phyloP scores from a whole-genome alignment of 148 eudicot genomes.

The Pharnaceum exiguum region DNA sequence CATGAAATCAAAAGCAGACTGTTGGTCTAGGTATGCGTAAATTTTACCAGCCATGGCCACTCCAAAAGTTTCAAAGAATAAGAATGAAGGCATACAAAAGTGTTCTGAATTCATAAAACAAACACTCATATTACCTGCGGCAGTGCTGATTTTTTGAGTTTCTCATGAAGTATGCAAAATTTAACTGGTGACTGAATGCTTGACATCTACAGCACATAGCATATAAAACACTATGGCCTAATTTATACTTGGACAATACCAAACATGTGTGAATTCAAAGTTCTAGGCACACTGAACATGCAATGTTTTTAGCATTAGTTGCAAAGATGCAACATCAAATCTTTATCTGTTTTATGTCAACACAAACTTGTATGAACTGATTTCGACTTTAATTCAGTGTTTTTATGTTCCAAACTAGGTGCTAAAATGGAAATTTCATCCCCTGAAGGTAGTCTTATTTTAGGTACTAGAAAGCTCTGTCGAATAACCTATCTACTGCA shows the following conservation, averaged over 20 bases:
- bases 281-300: constrained; percentile 17
- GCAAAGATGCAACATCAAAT: background rate
- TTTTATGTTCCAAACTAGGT: background rate
- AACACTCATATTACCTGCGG: too few species aligned
- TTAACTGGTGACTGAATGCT: too few species aligned
- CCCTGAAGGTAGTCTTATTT: background rate
- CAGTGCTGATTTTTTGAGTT: too few species aligned
- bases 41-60: too few species aligned
- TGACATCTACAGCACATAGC: too few species aligned
- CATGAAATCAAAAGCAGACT: constrained; percentile 16
- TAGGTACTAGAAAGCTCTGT: constrained; percentile 3
- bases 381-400: background rate
- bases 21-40: too few species aligned
- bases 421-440: constrained; percentile 10
- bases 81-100: too few species aligned
- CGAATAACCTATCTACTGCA: constrained; percentile 10
- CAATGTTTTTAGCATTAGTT: constrained; percentile 11
- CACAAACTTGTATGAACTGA: constrained; percentile 10
- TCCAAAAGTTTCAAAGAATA: too few species aligned
- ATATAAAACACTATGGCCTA: too few species aligned
- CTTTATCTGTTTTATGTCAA: background rate
- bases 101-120: too few species aligned
- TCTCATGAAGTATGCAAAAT: too few species aligned
- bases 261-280: constrained; percentile 13
- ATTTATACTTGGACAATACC: background rate